A percentile compares a stretch with the other conserved stretches of the same genome.
Evolutionary conservation across 2,329 filamentous ascomycete genomes (phyloP).

Genomic region (Xylaria sp.): DNA sequence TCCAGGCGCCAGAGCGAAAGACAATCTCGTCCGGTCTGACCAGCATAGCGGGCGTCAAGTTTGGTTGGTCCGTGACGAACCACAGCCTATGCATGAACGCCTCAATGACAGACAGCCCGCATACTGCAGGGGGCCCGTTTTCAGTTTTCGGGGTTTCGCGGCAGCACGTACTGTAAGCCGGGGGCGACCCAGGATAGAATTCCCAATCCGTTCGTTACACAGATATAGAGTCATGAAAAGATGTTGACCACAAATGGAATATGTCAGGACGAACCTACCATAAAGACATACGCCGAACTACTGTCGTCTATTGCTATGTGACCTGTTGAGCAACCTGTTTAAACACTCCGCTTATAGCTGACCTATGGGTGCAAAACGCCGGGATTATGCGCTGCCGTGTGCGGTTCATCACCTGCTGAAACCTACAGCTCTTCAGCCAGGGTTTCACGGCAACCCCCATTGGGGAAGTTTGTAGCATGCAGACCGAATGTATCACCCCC

Average conservation of each 20-base stretch:
- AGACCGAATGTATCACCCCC: background rate
- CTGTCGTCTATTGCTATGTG: background rate
- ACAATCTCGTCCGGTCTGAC: background rate
- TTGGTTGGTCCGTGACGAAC: background rate
- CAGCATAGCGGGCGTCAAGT: background rate
- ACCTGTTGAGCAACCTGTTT: background rate
- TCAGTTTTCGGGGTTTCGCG: background rate
- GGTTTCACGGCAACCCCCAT: slow-evolving; percentile 13
- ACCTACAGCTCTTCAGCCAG: slow-evolving; percentile 7
- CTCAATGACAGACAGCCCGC: background rate
- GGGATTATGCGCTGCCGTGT: background rate
- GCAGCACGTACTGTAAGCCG: background rate
- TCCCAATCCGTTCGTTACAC: too few relatives aligned
- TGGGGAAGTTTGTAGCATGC: too few relatives aligned
- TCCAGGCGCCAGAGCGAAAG: background rate
- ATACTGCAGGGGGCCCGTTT: background rate
- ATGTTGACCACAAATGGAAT: too few relatives aligned
- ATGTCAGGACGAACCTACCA: too few relatives aligned
- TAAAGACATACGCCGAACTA: too few relatives aligned
- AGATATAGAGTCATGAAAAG: too few relatives aligned
- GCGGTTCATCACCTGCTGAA: slow-evolving; percentile 5
- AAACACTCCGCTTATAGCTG: background rate
- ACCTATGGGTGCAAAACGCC: background rate
- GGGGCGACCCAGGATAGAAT: background rate
- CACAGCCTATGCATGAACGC: background rate